Evolutionary conservation across 148 eudicot genomes (phyloP), one percentile per base, ranked within the genome.

Genomic region (Spergularia bocconei): DNA sequence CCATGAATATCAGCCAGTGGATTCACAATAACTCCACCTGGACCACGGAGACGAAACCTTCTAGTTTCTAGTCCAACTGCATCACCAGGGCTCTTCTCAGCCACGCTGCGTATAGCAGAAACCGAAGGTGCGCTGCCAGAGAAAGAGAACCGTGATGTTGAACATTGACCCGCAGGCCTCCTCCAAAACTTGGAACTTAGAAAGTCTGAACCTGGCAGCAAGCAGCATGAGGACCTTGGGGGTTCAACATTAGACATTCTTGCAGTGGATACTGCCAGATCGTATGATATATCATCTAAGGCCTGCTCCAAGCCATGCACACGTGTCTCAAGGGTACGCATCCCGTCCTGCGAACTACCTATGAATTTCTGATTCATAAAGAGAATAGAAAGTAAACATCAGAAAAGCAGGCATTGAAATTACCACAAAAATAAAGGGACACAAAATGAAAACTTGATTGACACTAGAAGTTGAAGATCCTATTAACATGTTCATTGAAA

Each of bases 291-390:
- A 75, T 89, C 92, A 71, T 92, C 93, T 73, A 95, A 59, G 38
- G 97, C 88, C 75, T 79, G 78, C 84, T 95, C 99, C 75, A 95
- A 78, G 68, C 97, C 97, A 55, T 92, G 88, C 33, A 95, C 97
- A 63, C 99, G 96, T 62, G 96, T 79, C 82, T 92, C 99, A 63
- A 95, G 83, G 70, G 89, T 82, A 2, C 79, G 90, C 87, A 95
- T 87, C 14, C 96, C 94, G n/a, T 73, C 88, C 80, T 89, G 92
- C 23, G 99, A 95, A 79, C 88, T 89, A 63, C 96, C 92, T 2
- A 95, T 95, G 64, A 88, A 95, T 81, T 82, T 89, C 99, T 95
- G 77, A 21, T 72, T 62, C 51, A 11, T 38, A 39, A 71, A 50
- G 14, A 56, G 21, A 75, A 71, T 47, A 41, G 53, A 16, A 47